phyloP scores from a whole-genome alignment of 2,329 filamentous ascomycete genomes.

The Colletotrichum agaves region DNA sequence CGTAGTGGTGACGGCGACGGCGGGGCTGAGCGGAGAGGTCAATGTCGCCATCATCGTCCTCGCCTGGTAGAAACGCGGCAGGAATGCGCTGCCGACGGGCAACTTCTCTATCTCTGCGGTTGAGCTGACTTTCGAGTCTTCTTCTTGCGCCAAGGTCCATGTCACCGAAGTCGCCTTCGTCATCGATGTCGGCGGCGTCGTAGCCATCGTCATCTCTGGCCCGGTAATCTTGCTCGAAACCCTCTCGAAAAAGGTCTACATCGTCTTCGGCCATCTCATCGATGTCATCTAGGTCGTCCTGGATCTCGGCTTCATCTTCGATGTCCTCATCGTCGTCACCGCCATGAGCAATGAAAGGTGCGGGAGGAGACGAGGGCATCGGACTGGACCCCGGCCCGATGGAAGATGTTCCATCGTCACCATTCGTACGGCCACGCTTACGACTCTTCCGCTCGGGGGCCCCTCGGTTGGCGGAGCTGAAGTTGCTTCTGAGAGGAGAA shows the following conservation, averaged over 20 bases:
- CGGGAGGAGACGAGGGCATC: conserved; percentile 74
- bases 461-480: conserved; percentile 86
- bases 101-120: conserved; percentile 78
- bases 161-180: conserved; percentile 78
- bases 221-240: conserved; percentile 77
- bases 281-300: conserved; percentile 79
- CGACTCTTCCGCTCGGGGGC: conserved; percentile 61
- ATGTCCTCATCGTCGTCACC: conserved; percentile 78
- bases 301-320: conserved; percentile 76
- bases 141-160: conserved; percentile 75
- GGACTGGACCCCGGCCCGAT: conserved; percentile 66
- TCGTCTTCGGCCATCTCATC: conserved; percentile 86
- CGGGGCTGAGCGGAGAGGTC: conserved; percentile 89
- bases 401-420: conserved; percentile 63
- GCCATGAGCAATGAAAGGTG: conserved; percentile 73
- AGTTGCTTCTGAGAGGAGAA: conserved; percentile 84
- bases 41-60: conserved; percentile 85
- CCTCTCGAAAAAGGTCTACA: conserved; percentile 80
- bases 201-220: conserved; percentile 76
- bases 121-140: conserved; percentile 77
- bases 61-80: conserved; percentile 79
- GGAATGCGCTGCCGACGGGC: conserved; percentile 74
- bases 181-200: conserved; percentile 78
- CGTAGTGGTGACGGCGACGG: conserved; percentile 87
- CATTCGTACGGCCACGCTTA: conserved; percentile 65